Percentiles rank a stretch among this genome's conserved stretches.
phyloP scores from a whole-genome alignment of 2,329 filamentous ascomycete genomes.

The Sarocladium brachiariae region DNA sequence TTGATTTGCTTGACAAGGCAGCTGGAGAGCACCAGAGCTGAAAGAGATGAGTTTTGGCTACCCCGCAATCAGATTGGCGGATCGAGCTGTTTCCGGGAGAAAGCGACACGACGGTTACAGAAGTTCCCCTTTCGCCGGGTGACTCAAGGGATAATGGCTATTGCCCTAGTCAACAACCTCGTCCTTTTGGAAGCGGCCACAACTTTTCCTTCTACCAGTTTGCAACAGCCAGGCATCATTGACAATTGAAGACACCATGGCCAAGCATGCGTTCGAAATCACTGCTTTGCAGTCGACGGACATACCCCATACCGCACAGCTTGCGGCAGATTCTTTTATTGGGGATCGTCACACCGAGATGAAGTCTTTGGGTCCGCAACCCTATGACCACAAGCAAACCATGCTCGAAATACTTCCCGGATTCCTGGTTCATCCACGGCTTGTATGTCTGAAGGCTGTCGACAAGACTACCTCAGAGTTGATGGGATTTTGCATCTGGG shows the following conservation, averaged over 20 bases:
- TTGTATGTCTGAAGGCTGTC: constrained; percentile 26
- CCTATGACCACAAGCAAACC: constrained; percentile 22
- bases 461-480: constrained; percentile 21
- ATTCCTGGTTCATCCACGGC: background rate
- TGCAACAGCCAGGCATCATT: background rate
- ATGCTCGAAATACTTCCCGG: constrained; percentile 18
- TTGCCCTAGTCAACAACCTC: background rate
- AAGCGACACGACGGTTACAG: background rate
- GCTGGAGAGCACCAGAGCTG: constrained; percentile 10
- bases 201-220: background rate
- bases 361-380: constrained; percentile 23
- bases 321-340: constrained; percentile 23
- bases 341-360: constrained; percentile 29
- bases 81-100: background rate
- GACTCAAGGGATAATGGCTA: background rate
- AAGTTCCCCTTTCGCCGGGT: constrained; percentile 4
- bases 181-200: background rate
- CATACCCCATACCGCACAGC: constrained; percentile 21
- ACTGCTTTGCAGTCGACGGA: constrained; percentile 19
- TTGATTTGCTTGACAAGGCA: constrained; percentile 22
- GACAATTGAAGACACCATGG: constrained; percentile 12
- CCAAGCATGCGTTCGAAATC: constrained; percentile 16
- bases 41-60: no score
- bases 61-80: background rate
- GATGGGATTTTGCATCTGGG: constrained; percentile 26